Evolutionary conservation across 2,329 filamentous ascomycete species (phyloP).

Genomic region (Purpureocillium lavendulum): DNA sequence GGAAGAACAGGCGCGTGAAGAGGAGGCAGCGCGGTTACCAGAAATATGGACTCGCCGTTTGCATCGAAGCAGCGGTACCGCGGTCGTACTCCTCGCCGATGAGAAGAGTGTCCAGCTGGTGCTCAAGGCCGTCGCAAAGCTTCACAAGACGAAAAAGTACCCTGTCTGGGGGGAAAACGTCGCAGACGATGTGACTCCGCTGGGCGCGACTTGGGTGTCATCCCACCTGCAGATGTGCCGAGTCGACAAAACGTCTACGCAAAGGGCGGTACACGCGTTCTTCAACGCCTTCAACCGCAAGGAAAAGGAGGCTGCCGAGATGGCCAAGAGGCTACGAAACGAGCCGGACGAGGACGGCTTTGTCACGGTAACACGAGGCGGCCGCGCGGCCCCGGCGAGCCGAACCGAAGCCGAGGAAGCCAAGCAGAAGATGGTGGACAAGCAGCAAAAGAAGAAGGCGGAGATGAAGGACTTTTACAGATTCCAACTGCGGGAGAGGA

Average conservation of each 20-base stretch:
- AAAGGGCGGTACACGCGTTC: constrained; percentile 72
- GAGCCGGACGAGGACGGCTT: constrained; percentile 94
- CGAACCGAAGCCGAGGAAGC: constrained; percentile 61
- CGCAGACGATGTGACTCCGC: constrained; percentile 40
- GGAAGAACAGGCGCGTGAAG: constrained; percentile 43
- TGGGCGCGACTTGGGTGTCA: constrained; percentile 52
- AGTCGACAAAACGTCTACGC: constrained; percentile 58
- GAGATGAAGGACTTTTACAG: constrained; percentile 71
- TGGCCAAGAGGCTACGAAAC: constrained; percentile 57
- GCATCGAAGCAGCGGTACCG: constrained; percentile 66
- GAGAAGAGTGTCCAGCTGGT: constrained; percentile 67
- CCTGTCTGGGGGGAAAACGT: constrained; percentile 63
- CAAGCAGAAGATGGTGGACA: constrained; percentile 51
- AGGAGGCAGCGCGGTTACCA: constrained; percentile 56
- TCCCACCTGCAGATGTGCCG: constrained; percentile 64
- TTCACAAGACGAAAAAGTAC: constrained; percentile 48
- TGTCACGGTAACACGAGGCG: constrained; percentile 78
- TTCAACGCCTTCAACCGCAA: constrained; percentile 73
- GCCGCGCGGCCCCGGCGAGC: constrained; percentile 63
- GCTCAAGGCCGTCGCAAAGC: constrained; percentile 64
- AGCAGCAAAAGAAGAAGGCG: constrained; percentile 52
- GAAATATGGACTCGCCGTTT: constrained; percentile 65
- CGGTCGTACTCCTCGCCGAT: constrained; percentile 78
- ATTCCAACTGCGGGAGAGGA: constrained; percentile 72
- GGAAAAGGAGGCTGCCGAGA: constrained; percentile 55